Percentiles rank a stretch among this genome's conserved stretches.
These are phyloP conservation scores for Colletotrichum orchidophilum DNA, from an alignment of 2,329 filamentous ascomycete species.

Conservation along the genomic window DNA sequence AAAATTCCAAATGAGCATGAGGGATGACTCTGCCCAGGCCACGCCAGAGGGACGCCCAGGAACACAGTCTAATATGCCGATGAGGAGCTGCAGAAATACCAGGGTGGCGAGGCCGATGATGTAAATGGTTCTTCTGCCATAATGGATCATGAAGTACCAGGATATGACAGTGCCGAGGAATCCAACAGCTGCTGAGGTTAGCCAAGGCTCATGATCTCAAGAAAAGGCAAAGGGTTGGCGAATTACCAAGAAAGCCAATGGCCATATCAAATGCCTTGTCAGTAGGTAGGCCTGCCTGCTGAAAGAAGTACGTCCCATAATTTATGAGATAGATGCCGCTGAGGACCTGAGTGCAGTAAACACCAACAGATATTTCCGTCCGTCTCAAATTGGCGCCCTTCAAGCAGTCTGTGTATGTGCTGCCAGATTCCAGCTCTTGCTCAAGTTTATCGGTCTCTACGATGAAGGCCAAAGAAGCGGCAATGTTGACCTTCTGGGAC, in stretches of 20 bases:
- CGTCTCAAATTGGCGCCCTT: constrained; percentile 58
- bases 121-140: constrained; percentile 54
- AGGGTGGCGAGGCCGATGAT: constrained; percentile 50
- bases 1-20: constrained; percentile 56
- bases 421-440: constrained; percentile 57
- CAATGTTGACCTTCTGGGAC: constrained; percentile 54
- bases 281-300: constrained; percentile 52
- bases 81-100: constrained; percentile 49
- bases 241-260: constrained; percentile 53
- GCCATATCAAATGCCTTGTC: constrained; percentile 51
- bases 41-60: constrained; percentile 49
- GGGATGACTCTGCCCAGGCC: constrained; percentile 57
- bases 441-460: constrained; percentile 67
- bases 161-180: constrained; percentile 54
- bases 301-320: constrained; percentile 67
- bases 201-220: constrained; percentile 53
- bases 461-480: constrained; percentile 63
- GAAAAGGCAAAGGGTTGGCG: constrained; percentile 53
- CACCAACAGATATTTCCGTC: constrained; percentile 66
- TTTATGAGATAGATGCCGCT: constrained; percentile 72
- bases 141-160: constrained; percentile 52
- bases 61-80: constrained; percentile 57
- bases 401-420: constrained; percentile 61
- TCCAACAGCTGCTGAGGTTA: constrained; percentile 49
- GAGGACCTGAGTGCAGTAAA: constrained; percentile 72